Evolutionary conservation across 805 yeast genomes (phyloP), one percentile per base, ranked within the genome.

Genomic region (Yamadazyma sp.): DNA sequence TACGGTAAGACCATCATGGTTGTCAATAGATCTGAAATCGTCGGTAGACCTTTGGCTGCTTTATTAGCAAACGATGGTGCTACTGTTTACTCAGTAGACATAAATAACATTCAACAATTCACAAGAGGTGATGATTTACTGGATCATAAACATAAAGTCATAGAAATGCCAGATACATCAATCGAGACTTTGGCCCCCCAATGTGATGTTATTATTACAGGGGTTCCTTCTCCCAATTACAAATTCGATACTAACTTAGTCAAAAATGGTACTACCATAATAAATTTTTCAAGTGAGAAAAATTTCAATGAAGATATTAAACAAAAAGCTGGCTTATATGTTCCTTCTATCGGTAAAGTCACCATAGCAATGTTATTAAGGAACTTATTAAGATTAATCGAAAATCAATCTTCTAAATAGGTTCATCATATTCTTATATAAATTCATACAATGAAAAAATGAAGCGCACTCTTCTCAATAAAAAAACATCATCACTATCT

Each of bases 51-150:
- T 1, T 67, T 93, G 40, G 98, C 98, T 22, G 98, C 98, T 0
- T 62, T 93, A 23, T 68, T 93, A 44, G 98, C 98, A 13, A 93
- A 93, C 53, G 98, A 93, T 55, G 98, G 98, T 43, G 98, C 98
- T 15, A 82, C 82, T 1, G 98, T 93, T 2, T 93, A 84, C 58
- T 89, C 98, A 1, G 91, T 80, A 2, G 98, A 93, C 55, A 64
- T 93, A 33, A 80, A 83, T 50, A 85, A 87, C 49, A 79, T 88
- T 44, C 98, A 93, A 60, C 79, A 80, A 56, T 93, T 86, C 62
- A 91, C 96, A 14, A 76, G 98, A 52, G 98, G 98, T 23, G 95
- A 86, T 50, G 95, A 95, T 25, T 69, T 93, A 49, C 78, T 76
- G 53, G 76, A 82, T 50, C 78, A 73, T 38, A 81, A 89, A 53